Evolutionary conservation across 2,329 filamentous ascomycete species (phyloP).

Genomic region (Diaporthe ilicicola): DNA sequence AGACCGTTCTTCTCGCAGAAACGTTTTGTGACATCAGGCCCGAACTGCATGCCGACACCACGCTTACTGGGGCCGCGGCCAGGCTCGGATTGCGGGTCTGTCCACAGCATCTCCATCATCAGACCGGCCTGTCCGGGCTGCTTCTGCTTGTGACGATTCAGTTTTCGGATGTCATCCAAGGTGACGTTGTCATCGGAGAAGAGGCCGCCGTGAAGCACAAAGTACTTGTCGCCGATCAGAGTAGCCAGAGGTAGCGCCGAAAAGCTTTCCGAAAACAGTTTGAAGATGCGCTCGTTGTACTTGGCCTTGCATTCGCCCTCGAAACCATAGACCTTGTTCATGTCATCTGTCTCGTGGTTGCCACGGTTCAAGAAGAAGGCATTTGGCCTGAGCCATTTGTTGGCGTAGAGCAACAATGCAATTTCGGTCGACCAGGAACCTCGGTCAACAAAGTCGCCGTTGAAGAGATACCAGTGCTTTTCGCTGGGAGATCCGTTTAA

Average conservation of each 20-base stretch:
- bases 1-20: slow-evolving; percentile 98
- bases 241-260: slow-evolving; percentile 92
- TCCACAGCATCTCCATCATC: slow-evolving; percentile 99
- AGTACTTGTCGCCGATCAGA: slow-evolving; percentile 87
- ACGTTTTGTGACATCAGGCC: slow-evolving; percentile 92
- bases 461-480: slow-evolving; percentile 95
- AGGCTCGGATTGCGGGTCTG: slow-evolving; percentile 86
- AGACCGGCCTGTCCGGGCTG: slow-evolving; percentile 92
- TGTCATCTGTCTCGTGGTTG: slow-evolving; percentile 99
- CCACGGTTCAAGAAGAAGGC: slow-evolving; percentile 96
- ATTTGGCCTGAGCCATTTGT: slow-evolving; percentile 92
- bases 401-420: slow-evolving; percentile 89
- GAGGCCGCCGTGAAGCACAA: slow-evolving; percentile 92
- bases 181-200: slow-evolving; percentile 96
- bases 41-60: slow-evolving; percentile 95
- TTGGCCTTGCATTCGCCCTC: slow-evolving; percentile 98
- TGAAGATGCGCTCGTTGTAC: slow-evolving; percentile 94
- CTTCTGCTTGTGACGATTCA: slow-evolving; percentile 88
- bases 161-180: slow-evolving; percentile 91
- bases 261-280: slow-evolving; percentile 97
- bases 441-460: slow-evolving; percentile 97
- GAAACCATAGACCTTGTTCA: slow-evolving; percentile 98
- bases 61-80: slow-evolving; percentile 95
- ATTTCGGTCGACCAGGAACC: slow-evolving; percentile 99
- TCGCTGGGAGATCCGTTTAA: slow-evolving; percentile 86